Base-by-base conservation (phyloP, 2,329 filamentous ascomycete species). In the Xylariaceae sp. region DNA sequence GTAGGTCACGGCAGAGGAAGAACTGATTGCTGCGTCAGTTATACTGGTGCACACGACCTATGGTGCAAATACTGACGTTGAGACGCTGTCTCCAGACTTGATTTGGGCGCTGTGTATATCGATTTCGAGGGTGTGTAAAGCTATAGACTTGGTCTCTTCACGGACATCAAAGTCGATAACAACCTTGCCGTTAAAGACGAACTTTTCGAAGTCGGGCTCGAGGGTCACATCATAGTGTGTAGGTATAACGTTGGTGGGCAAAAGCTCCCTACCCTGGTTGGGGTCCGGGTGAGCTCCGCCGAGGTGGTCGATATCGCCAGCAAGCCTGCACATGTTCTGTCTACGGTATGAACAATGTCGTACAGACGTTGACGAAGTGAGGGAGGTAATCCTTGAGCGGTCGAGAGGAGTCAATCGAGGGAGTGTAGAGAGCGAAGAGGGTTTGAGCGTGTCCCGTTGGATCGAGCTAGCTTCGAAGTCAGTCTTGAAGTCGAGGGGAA, bases 231-330 rank as follows among this genome's bases (percentile, higher is more conserved):
- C 81, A 68, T 97, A 97, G 70, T 97, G 89, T 30, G 76, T 69
- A n/a, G 91, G 90, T 64, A 91, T 85, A 58, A 96, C 89, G 61
- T 96, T 95, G 67, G 83, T 82, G 39, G 91, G 93, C 55, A 97
- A 76, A 51, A 97, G 84, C 72, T 95, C 86, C 56, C 91, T 83
- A 32, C 54, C 57, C 42, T 51, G 26, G 32, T 78, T 75, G 39
- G 75, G 67, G 54, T 85, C 72, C 61, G 82, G 74, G 49, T 77
- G 69, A 56, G 73, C 78, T 54, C 76, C 70, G 49, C 71, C 72
- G 41, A 74, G 71, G 48, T 67, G 69, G 48, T 78, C 76, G 37
- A 65, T 66, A 50, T 77, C 79, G 54, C 71, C 72, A 43, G 74
- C 71, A 48, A 78, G 69, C 63, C 77, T 79, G 67, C 85, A 87